A percentile compares a stretch with the other conserved stretches of the same genome.
Evolutionary conservation across 345 rosid genomes (phyloP).

Genomic region (Boechera retrofracta): DNA sequence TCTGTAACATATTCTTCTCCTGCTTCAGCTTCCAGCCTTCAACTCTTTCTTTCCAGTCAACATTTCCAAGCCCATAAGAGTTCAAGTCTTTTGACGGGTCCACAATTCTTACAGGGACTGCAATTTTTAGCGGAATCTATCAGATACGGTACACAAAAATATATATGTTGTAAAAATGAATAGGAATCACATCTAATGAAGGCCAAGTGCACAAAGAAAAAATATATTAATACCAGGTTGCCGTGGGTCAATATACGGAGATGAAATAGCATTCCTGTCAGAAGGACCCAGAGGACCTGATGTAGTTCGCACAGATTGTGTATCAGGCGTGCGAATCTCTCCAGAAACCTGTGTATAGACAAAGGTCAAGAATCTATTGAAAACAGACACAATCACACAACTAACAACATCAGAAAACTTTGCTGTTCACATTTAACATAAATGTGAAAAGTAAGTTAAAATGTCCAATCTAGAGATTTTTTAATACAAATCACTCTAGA

Average conservation of each 20-base stretch:
- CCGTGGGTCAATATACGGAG: slow-evolving; percentile 94
- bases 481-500: slow-evolving; percentile 8
- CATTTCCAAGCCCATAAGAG: slow-evolving; percentile 95
- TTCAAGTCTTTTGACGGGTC: slow-evolving; percentile 98
- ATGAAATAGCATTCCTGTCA: slow-evolving; percentile 77
- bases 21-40: slow-evolving; percentile 99
- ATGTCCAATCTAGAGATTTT: neutral
- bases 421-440: slow-evolving; percentile 11
- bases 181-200: slow-evolving; percentile 18
- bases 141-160: slow-evolving; percentile 27
- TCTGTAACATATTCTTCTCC: slow-evolving; percentile 83
- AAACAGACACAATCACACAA: slow-evolving; percentile 14
- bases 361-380: slow-evolving; percentile 19
- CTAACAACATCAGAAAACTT: neutral
- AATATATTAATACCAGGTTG: slow-evolving; percentile 73
- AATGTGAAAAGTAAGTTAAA: slow-evolving; percentile 14
- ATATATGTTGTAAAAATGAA: neutral
- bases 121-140: slow-evolving; percentile 29
- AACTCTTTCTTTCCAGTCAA: slow-evolving; percentile 99
- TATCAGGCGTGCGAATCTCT: slow-evolving; percentile 93
- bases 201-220: slow-evolving; percentile 15
- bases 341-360: slow-evolving; percentile 77
- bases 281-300: slow-evolving; percentile 97
- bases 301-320: slow-evolving; percentile 92
- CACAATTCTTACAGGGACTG: slow-evolving; percentile 97